Evolutionary conservation across 2,329 filamentous ascomycete species (phyloP).

Genomic region (Sporothrix luriei): DNA sequence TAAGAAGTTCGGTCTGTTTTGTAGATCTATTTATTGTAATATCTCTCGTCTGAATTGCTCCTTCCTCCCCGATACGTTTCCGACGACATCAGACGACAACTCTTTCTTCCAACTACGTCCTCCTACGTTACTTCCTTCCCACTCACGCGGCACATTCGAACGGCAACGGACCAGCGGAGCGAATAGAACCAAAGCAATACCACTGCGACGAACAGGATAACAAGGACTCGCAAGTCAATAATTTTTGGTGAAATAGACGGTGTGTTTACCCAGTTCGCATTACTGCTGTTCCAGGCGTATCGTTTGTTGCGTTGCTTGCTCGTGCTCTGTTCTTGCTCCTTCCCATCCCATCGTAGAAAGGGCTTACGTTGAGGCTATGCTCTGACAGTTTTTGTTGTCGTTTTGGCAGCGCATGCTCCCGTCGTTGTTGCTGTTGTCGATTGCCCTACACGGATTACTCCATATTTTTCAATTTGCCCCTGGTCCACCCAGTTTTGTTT

Average conservation of each 20-base stretch:
- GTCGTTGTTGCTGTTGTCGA: no score
- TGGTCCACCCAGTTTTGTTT: conserved; percentile 10
- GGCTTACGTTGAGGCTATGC: conserved; percentile 12
- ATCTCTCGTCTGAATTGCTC: background rate
- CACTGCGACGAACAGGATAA: background rate
- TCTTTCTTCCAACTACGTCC: conserved; percentile 2
- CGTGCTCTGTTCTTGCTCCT: background rate
- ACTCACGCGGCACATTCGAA: conserved; percentile 18
- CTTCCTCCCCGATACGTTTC: background rate
- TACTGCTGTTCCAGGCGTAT: background rate
- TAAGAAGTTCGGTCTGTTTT: background rate
- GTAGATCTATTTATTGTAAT: background rate
- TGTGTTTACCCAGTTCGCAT: background rate
- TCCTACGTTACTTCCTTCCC: background rate
- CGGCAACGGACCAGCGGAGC: conserved; percentile 32
- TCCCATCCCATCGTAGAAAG: background rate
- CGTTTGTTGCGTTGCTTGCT: background rate
- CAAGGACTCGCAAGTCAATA: background rate
- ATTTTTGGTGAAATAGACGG: background rate
- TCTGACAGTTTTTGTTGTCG: background rate
- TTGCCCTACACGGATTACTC: background rate
- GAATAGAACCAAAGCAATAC: background rate
- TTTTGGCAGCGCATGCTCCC: conserved; percentile 5
- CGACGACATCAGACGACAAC: conserved; percentile 3
- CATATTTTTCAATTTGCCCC: conserved; percentile 19